Evolutionary conservation across 2,329 filamentous ascomycete genomes (phyloP).

Genomic region (Fusarium papillatum): DNA sequence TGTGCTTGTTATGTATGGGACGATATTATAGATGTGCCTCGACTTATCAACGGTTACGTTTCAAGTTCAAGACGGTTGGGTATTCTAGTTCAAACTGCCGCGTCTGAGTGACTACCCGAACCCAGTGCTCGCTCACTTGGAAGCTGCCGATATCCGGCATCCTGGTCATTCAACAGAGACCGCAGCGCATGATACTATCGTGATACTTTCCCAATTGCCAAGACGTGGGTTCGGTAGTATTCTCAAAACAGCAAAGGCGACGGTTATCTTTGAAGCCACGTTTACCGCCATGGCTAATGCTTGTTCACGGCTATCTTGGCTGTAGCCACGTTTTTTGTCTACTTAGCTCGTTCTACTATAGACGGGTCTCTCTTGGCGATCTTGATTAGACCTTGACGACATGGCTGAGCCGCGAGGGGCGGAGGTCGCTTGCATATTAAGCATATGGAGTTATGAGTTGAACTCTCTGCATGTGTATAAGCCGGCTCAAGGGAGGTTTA

Average conservation of each 20-base stretch:
- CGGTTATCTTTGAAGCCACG: slow-evolving; percentile 7
- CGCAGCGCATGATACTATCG: background rate
- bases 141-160: background rate
- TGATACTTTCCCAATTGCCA: background rate
- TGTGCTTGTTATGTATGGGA: background rate
- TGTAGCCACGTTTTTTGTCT: background rate
- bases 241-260: slow-evolving; percentile 13
- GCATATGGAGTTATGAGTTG: slow-evolving; percentile 28
- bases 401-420: no score
- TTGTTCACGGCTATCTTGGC: background rate
- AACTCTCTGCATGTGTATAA: slow-evolving; percentile 19
- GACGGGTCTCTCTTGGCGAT: slow-evolving; percentile 14
- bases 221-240: background rate
- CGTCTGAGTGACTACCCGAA: background rate
- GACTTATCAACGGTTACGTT: background rate
- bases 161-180: background rate
- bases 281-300: slow-evolving; percentile 10
- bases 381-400: slow-evolving; percentile 12
- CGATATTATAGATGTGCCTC: background rate
- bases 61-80: background rate
- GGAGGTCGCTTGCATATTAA: no score
- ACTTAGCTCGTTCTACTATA: background rate
- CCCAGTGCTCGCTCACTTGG: background rate
- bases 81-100: background rate
- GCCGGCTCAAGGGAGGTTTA: background rate